Base-by-base conservation (phyloP, 257 asterid species). In the Prunella vulgaris region DNA sequence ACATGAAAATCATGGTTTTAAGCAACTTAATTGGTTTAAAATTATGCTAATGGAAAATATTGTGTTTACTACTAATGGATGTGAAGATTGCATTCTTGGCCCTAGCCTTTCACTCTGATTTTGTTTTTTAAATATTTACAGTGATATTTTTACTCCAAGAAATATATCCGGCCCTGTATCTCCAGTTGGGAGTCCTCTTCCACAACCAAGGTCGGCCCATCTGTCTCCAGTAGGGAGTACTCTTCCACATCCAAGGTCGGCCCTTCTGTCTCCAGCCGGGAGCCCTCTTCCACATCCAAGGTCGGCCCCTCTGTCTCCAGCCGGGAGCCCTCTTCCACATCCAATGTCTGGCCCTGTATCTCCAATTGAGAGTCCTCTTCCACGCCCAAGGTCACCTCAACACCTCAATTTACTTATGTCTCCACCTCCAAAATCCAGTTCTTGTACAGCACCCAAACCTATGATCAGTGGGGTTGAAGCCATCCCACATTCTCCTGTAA, bases 401-500 rank as follows among this genome's bases (percentile, higher is more conserved):
- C 86, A 78, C 61, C 73, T 71, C 22, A 79, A 69, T n/a, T 81
- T 76, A 58, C 76, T 70, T 72, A 67, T 78, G 79, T 83, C 92
- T 57, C 84, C 86, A 0, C 81, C 95, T 1, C 82, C 88, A 10
- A 79, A 85, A 52, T 80, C 88, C 61, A 81, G 85, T 61, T 79
- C 87, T 7, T 83, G 35, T 24, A 68, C 87, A 66, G 56, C 83
- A 40, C 80, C 90, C 62, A 83, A 88, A 4, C 89, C 87, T 15
- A 79, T 74, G 81, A 30, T 21, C 13, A 51, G 0, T 51, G 25
- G 58, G 27, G 52, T 64, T 64, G 85, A 81, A 48, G 69, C 83
- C 66, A 64, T 81, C 69, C 86, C 81, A 57, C 78, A 81, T 79
- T 78, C 75, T 60, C 66, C 58, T 58, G 54, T 20, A 5, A 79